Base-by-base conservation (phyloP, 345 rosid genomes). In the Linum usitatissimum region DNA sequence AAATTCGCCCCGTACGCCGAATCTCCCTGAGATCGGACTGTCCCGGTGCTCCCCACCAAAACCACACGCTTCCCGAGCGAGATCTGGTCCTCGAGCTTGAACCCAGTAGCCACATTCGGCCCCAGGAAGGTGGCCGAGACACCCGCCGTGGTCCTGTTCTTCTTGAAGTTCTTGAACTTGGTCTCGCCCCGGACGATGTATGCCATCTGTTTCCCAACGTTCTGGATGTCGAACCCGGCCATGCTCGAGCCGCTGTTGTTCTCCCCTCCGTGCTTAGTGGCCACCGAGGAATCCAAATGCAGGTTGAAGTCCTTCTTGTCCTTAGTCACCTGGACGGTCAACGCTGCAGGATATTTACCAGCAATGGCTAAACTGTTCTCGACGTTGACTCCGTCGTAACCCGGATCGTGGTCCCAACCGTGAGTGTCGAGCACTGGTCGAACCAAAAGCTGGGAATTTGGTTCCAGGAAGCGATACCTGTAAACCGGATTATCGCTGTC, bases 371-470 rank as follows among this genome's bases (percentile, higher is more conserved):
- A 70, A 67, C 86, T 79, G 17, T 87, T 79, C 60, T 89, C 98
- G 1, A 91, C 68, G 59, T 87, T 92, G 54, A 89, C 93, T 8
- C 98, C 98, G 38, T 92, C 98, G 67, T 92, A 89, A 30, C 98
- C 97, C 73, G 91, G 87, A 70, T 92, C 98, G 83, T 92, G 97
- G 77, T 92, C 98, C 98, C 98, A 92, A 53, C 97, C 91, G 70
- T 92, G 93, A 60, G 89, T 80, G 76, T 92, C 97, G 68, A 89
- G 70, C 30, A 92, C 94, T 9, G 98, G 95, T 87, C 97, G 81
- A 14, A 88, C 89, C 65, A 92, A 60, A 62, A 92, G 81, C 81
- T 84, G 94, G 13, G 95, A 85, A 68, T 84, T 83, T 54, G 88
- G 93, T 64, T 92, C 95, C 81, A 92, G 76, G 65, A 85, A 87